Percentiles rank a stretch among this genome's conserved stretches.
phyloP scores from a whole-genome alignment of 208 protist species.

The Wallacemonas collosoma region DNA sequence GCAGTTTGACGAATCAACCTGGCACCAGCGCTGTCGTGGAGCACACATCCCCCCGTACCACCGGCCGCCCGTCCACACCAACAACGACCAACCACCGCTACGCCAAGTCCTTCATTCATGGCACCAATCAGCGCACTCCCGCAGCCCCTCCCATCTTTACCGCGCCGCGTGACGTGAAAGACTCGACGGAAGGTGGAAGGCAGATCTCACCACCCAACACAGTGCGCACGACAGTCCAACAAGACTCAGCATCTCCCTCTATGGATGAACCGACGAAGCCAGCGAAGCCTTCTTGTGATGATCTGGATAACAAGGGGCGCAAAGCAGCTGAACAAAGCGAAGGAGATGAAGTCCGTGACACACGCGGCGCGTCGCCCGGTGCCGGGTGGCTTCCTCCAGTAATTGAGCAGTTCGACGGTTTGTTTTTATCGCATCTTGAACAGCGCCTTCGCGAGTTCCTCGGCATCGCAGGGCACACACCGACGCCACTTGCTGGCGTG shows the following conservation, averaged over 20 bases:
- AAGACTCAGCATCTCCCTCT: too few relatives aligned
- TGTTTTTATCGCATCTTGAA: neutral
- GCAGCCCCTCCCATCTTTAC: neutral
- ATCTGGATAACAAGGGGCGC: too few relatives aligned
- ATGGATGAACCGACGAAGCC: too few relatives aligned
- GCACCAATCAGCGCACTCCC: neutral
- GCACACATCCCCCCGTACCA: neutral
- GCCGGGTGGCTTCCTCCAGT: too few relatives aligned
- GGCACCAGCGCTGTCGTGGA: too few relatives aligned
- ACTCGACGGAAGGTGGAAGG: too few relatives aligned
- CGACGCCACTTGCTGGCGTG: neutral
- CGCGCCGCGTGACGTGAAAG: too few relatives aligned
- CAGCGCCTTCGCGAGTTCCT: conserved; percentile 3
- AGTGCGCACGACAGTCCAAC: neutral
- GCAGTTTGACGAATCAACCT: conserved; percentile 6
- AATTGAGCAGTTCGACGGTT: neutral
- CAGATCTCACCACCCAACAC: neutral
- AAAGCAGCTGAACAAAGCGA: too few relatives aligned
- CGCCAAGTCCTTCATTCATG: neutral
- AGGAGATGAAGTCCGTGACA: too few relatives aligned
- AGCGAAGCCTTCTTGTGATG: too few relatives aligned
- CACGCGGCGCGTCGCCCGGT: too few relatives aligned
- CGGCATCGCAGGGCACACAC: neutral
- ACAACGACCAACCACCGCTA: conserved; percentile 9
- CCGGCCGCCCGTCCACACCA: neutral